Base-by-base conservation (phyloP, 257 asterid genomes). In the Fraxinus cuspidata region DNA sequence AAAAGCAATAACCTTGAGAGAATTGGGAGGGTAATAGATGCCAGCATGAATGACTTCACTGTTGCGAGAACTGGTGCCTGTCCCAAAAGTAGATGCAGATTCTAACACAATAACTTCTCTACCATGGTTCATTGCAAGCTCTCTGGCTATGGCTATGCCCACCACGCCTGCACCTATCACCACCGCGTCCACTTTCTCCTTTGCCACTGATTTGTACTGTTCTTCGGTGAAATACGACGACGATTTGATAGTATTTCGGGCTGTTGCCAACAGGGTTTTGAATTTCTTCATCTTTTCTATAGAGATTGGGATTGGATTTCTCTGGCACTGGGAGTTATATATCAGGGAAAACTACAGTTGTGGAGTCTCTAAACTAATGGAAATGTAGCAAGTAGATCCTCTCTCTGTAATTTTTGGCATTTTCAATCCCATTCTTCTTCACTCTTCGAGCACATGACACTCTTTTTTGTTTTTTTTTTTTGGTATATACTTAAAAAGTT, bases 11-110 rank as follows among this genome's bases (percentile, higher is more conserved):
- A 89, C 97, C 97, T 92, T 92, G 81, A 94, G 92, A 73, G 97
- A 90, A 75, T 87, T 78, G 53, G 78, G 83, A 77, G 97, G 96
- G 67, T 94, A 92, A 74, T 94, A 94, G 76, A 92, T 89, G 82
- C 97, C 97, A 47, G 96, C 97, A 83, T 94, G 97, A 77, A 94
- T 85, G 77, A 94, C 97, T 81, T 92, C 98, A 82, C 97, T 94
- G 84, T 92, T 94, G 74, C 98, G 97, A 74, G 98, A 92, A 66
- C 94, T 89, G 10, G 94, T 85, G 40, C 88, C 96, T 0, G 91
- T 89, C 42, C 97, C 98, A 76, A 92, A 94, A 72, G 92, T 89
- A 28, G 96, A 87, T n/a, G 84, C 93, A 58, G 97, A 85, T 37
- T 94, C 98, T 2, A 94, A 34, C 53, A 92, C 97, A 74, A 94